phyloP scores from a whole-genome alignment of 129 eudicot species.

The Flaveria robusta region DNA sequence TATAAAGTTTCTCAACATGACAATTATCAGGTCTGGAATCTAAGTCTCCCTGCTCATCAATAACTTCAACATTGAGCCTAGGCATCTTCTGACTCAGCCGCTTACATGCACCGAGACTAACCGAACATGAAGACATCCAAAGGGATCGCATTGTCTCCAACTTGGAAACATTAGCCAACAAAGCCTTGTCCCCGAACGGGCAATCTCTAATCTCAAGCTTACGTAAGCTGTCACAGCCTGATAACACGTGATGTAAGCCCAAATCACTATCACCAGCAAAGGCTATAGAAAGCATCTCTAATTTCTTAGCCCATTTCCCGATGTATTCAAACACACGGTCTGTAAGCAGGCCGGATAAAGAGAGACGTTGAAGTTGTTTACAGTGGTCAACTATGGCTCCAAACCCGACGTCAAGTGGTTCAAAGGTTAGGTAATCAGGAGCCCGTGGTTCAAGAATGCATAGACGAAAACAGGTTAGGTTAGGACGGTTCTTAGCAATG shows the following conservation, averaged over 20 bases:
- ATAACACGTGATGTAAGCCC: slow-evolving; percentile 80
- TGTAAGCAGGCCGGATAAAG: slow-evolving; percentile 79
- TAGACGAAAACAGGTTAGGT: slow-evolving; percentile 74
- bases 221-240: slow-evolving; percentile 85
- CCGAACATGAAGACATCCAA: slow-evolving; percentile 99
- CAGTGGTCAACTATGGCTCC: slow-evolving; percentile 87
- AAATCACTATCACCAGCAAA: slow-evolving; percentile 91
- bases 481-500: slow-evolving; percentile 78
- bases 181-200: slow-evolving; percentile 93
- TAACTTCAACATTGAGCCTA: slow-evolving; percentile 91
- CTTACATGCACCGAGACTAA: slow-evolving; percentile 88
- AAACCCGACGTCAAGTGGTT: slow-evolving; percentile 82
- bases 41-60: slow-evolving; percentile 74
- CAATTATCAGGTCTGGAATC: slow-evolving; percentile 63
- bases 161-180: slow-evolving; percentile 87
- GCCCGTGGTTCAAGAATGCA: slow-evolving; percentile 82
- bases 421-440: slow-evolving; percentile 75
- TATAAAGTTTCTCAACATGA: slow-evolving; percentile 76
- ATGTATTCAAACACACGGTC: slow-evolving; percentile 82
- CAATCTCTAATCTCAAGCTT: slow-evolving; percentile 98
- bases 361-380: slow-evolving; percentile 68
- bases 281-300: slow-evolving; percentile 95
- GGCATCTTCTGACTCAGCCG: slow-evolving; percentile 78
- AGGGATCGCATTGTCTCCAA: slow-evolving; percentile 99
- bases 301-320: slow-evolving; percentile 69